Evolutionary conservation across 371 early-diverging fungal genomes (phyloP).

Genomic region (Mucor ambiguus): DNA sequence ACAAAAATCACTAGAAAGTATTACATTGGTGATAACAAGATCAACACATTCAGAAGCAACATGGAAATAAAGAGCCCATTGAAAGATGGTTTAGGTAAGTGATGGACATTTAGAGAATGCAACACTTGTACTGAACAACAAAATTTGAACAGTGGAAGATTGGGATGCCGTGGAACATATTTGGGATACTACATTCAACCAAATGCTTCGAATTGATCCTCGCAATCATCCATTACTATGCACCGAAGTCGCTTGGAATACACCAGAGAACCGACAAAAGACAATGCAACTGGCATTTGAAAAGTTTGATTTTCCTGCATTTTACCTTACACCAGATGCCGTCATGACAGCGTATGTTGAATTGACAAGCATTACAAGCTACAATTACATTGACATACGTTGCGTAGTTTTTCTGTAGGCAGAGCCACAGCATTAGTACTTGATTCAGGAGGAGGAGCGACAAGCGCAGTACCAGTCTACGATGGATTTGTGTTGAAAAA

Average conservation of each 20-base stretch:
- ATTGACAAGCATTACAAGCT: neutral
- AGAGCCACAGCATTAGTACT: slow-evolving; percentile 89
- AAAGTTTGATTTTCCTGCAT: slow-evolving; percentile 89
- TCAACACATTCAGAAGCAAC: slow-evolving; percentile 68
- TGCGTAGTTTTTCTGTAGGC: slow-evolving; percentile 77
- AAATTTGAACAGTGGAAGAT: slow-evolving; percentile 67
- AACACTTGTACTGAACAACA: neutral
- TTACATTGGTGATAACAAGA: slow-evolving; percentile 81
- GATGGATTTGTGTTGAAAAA: slow-evolving; percentile 95
- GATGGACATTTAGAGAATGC: neutral
- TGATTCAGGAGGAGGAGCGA: slow-evolving; percentile 87
- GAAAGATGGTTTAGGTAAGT: slow-evolving; percentile 68
- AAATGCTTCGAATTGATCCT: slow-evolving; percentile 66
- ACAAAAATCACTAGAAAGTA: slow-evolving; percentile 40
- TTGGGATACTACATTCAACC: slow-evolving; percentile 79
- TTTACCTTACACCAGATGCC: slow-evolving; percentile 87
- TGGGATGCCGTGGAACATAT: slow-evolving; percentile 92
- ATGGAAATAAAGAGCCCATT: slow-evolving; percentile 83
- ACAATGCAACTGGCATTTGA: slow-evolving; percentile 92
- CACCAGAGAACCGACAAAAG: slow-evolving; percentile 79
- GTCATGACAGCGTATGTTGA: slow-evolving; percentile 86
- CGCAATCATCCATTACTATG: slow-evolving; percentile 89
- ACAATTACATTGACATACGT: neutral
- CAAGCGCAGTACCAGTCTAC: slow-evolving; percentile 91
- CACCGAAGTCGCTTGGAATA: slow-evolving; percentile 89